phyloP scores from a whole-genome alignment of 805 yeast genomes.

The Maudiozyma serrabonitensis region DNA sequence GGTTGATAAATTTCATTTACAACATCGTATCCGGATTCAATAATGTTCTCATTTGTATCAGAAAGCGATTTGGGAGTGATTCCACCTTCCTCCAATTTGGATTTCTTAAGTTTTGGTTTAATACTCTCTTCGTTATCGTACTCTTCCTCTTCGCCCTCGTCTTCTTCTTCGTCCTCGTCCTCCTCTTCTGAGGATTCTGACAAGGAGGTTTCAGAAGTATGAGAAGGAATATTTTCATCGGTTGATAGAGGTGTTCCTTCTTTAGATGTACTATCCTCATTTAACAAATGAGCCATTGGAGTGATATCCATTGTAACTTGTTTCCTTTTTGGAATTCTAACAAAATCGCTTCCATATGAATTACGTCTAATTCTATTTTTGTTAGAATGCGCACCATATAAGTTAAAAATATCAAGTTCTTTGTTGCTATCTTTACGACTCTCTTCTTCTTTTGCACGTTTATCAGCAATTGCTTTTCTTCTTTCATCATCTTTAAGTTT shows the following conservation, averaged over 20 bases:
- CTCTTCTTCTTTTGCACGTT: slow-evolving; percentile 15
- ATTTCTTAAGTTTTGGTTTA: slow-evolving; percentile 9
- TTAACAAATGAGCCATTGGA: slow-evolving; percentile 25
- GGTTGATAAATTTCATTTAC: slow-evolving; percentile 38
- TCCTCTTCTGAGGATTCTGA: slow-evolving; percentile 10
- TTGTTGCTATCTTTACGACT: slow-evolving; percentile 18
- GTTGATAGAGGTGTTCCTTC: slow-evolving; percentile 16
- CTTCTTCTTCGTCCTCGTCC: slow-evolving; percentile 10
- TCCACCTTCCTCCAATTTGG: slow-evolving; percentile 9
- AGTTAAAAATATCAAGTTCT: slow-evolving; percentile 30
- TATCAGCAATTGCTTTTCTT: slow-evolving; percentile 5
- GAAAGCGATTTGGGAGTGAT: slow-evolving; percentile 22
- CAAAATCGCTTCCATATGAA: background rate
- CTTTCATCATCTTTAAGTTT: slow-evolving; percentile 22
- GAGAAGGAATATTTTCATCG: slow-evolving; percentile 5
- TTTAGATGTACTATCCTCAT: slow-evolving; percentile 20
- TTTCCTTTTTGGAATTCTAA: slow-evolving; percentile 7
- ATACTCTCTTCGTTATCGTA: too few relatives aligned
- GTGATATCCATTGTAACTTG: slow-evolving; percentile 10
- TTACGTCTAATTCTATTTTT: slow-evolving; percentile 2
- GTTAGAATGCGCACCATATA: slow-evolving; percentile 21
- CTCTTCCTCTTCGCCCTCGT: slow-evolving; percentile 10
- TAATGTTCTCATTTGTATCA: background rate
- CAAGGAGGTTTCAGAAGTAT: slow-evolving; percentile 10
- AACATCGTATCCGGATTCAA: background rate